Base-by-base conservation (phyloP, 164 flowering plant genomes). In the Tetracentron sinense region DNA sequence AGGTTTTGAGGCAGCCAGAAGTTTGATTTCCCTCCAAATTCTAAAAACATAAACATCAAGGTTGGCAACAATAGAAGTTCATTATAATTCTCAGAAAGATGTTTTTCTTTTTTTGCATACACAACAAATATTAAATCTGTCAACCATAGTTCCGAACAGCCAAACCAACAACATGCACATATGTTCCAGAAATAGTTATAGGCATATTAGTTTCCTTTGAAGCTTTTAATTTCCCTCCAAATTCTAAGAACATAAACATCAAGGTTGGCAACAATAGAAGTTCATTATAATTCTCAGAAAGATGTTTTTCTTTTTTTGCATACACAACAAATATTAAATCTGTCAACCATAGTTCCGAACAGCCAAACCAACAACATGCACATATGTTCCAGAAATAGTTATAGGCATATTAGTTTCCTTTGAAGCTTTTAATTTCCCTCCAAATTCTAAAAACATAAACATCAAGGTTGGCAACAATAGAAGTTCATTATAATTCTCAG, bases 151-250 rank as follows among this genome's bases (percentile, higher is more conserved):
- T 33, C 6, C 38, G 10, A 4, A 33, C 6, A 38, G 1, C 44
- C 11, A 38, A 38, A 38, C 5, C 5, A 38, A 38, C 14, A 38
- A 38, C 5, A 38, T 38, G 38, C 44, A 38, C 8, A 38, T 38
- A 38, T 38, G 44, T 38, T 38, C 8, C 15, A 38, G 44, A 38
- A 16, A 38, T n/a, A n/a, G n/a, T n/a, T n/a, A n/a, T n/a, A n/a
- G n/a, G n/a, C n/a, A n/a, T n/a, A n/a, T n/a, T n/a, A n/a, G n/a
- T n/a, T n/a, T n/a, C n/a, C n/a, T n/a, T n/a, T n/a, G n/a, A n/a
- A n/a, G n/a, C n/a, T n/a, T 75, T 75, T 87, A 70, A 93, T 90
- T 77, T 93, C 98, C 78, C 97, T 83, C 96, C 98, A 93, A 92
- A 93, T 88, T 78, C 98, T 93, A 74, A n/a, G 64, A 26, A 49